Base-by-base conservation (phyloP, 2,329 filamentous ascomycete genomes). In the Fusarium metavorans region DNA sequence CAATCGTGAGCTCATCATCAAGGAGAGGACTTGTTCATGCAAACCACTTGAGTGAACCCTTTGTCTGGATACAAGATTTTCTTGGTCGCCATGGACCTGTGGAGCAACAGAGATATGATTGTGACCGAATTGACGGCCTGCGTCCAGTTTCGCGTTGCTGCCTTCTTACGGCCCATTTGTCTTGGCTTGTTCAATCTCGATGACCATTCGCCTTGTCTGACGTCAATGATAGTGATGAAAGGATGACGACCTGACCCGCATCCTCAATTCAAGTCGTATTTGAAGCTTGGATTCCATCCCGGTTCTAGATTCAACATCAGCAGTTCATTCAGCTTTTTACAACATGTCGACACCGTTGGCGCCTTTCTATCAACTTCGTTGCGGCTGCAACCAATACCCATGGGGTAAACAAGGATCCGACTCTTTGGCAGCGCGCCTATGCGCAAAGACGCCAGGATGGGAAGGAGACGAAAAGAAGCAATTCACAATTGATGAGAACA, bases 321-420 rank as follows among this genome's bases (percentile, higher is more conserved):
- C 23, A 23, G 13, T 23, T 25, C 48, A n/a, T 45, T 5, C 8
- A 64, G 20, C 8, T 66, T 32, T 10, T 20, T 50, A 8, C 58
- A 69, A 48, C 45, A 75, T 75, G 73, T 68, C 77, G 10, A 78
- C 77, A 25, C 69, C 68, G 20, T 63, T 70, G 54, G 74, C 76
- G n/a, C 75, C 76, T 27, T 78, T 87, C 5, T 86, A 88, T 71
- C 85, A 87, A 75, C 81, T 88, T n/a, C 81, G 80, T 67, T 85
- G 86, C 60, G 83, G 82, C 25, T 86, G 84, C 77, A 87, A 91
- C 82, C 87, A 91, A 75, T 94, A 94, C 74, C 87, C 88, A 13
- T 95, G 93, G 92, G 93, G 93, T 3, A 93, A 91, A 80, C 87
- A 88, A 76, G 93, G 93, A 32, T 87, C 85, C 16, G 81, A 92